Evolutionary conservation across 306 rosid genomes (phyloP).

Genomic region (Begonia peltatifolia): DNA sequence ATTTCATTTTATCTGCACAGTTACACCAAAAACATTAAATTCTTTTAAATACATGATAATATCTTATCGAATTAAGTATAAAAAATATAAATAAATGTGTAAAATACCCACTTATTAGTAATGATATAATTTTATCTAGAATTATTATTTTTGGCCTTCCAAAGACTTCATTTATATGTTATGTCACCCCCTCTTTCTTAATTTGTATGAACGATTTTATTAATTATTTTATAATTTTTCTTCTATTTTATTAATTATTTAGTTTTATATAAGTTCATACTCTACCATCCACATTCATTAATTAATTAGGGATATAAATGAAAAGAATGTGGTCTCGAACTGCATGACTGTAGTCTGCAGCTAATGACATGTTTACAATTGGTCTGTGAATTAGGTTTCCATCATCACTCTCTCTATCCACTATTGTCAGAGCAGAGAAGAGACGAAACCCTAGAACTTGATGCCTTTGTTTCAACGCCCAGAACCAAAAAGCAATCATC

Average conservation of each 20-base stretch:
- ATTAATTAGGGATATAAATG: background rate
- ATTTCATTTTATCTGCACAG: too few relatives aligned
- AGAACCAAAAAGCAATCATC: conserved; percentile 27
- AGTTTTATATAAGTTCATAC: background rate
- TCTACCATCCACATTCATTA: background rate
- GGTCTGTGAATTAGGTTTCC: conserved; percentile 7
- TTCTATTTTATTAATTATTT: background rate
- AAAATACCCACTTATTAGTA: too few relatives aligned
- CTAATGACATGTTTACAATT: background rate
- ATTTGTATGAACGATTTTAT: background rate
- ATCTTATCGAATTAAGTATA: too few relatives aligned
- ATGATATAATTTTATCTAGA: background rate
- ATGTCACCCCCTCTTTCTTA: too few relatives aligned
- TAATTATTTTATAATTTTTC: background rate
- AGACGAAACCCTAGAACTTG: conserved; percentile 16
- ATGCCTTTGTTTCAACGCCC: conserved; percentile 28
- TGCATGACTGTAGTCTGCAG: background rate
- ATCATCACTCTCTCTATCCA: conserved; percentile 10
- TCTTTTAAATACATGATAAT: too few relatives aligned
- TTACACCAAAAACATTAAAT: too few relatives aligned
- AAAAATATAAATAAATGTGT: too few relatives aligned
- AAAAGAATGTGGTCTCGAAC: background rate
- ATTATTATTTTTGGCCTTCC: background rate
- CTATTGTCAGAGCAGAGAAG: conserved; percentile 9
- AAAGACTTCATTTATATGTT: background rate